Evolutionary conservation across 2,329 filamentous ascomycete genomes (phyloP).

Genomic region (Zymoseptoria tritici): DNA sequence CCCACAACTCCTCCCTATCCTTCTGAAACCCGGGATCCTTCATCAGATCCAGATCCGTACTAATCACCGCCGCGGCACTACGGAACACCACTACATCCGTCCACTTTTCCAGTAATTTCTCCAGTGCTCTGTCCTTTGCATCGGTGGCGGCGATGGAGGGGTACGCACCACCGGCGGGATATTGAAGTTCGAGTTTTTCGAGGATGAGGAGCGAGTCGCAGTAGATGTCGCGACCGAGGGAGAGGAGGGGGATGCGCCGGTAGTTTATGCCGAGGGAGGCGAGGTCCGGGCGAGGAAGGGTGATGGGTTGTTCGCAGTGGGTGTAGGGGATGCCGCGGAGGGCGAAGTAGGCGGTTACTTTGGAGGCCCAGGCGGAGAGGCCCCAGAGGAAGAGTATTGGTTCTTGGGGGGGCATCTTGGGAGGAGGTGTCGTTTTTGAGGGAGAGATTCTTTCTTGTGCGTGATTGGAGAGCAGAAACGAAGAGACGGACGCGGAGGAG

Average conservation of each 20-base stretch:
- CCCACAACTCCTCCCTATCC: constrained; percentile 13
- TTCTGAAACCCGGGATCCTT: constrained; percentile 8
- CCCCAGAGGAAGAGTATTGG: constrained; percentile 58
- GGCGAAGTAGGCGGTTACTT: constrained; percentile 61
- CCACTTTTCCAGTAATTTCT: constrained; percentile 11
- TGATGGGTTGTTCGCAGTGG: constrained; percentile 45
- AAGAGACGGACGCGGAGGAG: no score
- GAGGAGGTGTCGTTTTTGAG: no score
- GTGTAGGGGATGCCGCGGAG: constrained; percentile 57
- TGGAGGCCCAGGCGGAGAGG: constrained; percentile 56
- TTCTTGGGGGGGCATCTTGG: constrained; percentile 3
- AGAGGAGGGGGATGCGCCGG: not conserved
- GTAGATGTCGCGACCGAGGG: not conserved
- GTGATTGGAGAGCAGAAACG: no score
- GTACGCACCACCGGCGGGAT: not conserved
- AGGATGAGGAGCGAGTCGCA: constrained; percentile 3
- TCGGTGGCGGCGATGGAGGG: constrained; percentile 1
- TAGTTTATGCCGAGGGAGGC: not conserved
- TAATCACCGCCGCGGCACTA: constrained; percentile 5
- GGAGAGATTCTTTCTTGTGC: no score
- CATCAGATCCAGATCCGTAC: constrained; percentile 3
- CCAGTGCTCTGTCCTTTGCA: constrained; percentile 4
- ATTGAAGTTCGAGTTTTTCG: constrained; percentile 5
- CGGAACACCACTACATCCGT: constrained; percentile 8
- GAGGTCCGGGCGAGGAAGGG: constrained; percentile 3